A percentile compares a stretch with the other conserved stretches of the same genome.
phyloP scores from a whole-genome alignment of 108 stramenopile species.

The Fistulifera pelliculosa region DNA sequence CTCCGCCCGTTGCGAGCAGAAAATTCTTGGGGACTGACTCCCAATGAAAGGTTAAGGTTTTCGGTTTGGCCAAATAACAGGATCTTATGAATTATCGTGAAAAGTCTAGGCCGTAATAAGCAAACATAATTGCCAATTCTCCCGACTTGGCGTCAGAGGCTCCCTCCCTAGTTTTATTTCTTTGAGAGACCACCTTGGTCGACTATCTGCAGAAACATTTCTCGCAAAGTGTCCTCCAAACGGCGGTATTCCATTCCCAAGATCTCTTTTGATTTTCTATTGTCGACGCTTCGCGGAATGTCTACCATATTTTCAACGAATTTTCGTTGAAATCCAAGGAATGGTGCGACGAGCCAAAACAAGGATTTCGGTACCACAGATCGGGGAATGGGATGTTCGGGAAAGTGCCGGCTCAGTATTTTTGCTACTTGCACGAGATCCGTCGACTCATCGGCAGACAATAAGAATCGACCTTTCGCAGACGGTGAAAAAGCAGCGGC shows the following conservation, averaged over 20 bases:
- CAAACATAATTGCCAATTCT: too few relatives aligned
- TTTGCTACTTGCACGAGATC: not conserved
- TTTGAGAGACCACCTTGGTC: slow-evolving; percentile 1
- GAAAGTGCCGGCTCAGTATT: not conserved
- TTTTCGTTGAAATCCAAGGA: slow-evolving; percentile 1
- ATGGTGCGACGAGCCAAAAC: slow-evolving; percentile 14
- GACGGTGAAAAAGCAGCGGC: slow-evolving; percentile 9
- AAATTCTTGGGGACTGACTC: too few relatives aligned
- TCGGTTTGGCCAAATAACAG: too few relatives aligned
- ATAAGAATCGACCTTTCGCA: slow-evolving; percentile 13
- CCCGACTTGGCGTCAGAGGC: too few relatives aligned
- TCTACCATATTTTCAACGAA: slow-evolving; percentile 3
- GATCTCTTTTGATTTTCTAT: slow-evolving; percentile 6
- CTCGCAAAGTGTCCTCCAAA: slow-evolving; percentile 7
- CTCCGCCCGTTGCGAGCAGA: too few relatives aligned
- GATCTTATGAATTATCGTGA: too few relatives aligned
- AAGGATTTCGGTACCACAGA: slow-evolving; percentile 6
- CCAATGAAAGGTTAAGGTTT: too few relatives aligned
- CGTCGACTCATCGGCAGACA: slow-evolving; percentile 5
- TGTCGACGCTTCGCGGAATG: slow-evolving; percentile 4
- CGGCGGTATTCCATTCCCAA: slow-evolving; percentile 20
- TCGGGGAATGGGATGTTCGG: slow-evolving; percentile 7
- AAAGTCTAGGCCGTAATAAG: too few relatives aligned
- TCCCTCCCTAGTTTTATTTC: too few relatives aligned
- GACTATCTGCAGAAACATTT: slow-evolving; percentile 17